Conservation (phyloP, 371 early-diverging fungal species). For the Encephalitozoon cuniculi region DNA sequence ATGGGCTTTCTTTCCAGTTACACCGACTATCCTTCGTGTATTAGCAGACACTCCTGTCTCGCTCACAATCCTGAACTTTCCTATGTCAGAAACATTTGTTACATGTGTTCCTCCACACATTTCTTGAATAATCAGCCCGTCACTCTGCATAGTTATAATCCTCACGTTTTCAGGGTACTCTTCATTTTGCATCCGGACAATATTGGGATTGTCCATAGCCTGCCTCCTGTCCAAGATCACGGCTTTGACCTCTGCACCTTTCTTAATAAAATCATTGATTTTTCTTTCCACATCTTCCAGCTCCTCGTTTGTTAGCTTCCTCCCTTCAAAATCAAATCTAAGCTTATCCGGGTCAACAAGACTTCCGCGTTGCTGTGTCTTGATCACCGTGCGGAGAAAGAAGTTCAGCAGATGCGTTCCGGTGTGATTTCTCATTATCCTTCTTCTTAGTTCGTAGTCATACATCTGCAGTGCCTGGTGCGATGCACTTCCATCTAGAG, state of each 20-base stretch:
- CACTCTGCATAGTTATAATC: constrained; percentile 68
- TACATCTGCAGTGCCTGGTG: constrained; percentile 69
- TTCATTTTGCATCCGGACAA: constrained; percentile 75
- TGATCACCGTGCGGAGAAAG: constrained; percentile 70
- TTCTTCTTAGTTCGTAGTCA: constrained; percentile 72
- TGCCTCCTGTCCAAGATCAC: constrained; percentile 78
- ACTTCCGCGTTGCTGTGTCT: constrained; percentile 80
- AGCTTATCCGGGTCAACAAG: constrained; percentile 88
- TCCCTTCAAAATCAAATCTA: constrained; percentile 84
- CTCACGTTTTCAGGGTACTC: constrained; percentile 66
- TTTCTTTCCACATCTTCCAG: constrained; percentile 72
- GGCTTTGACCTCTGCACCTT: constrained; percentile 71
- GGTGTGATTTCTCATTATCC: constrained; percentile 88
- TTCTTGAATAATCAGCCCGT: constrained; percentile 75
- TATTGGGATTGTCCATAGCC: constrained; percentile 85
- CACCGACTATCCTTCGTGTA: constrained; percentile 85
- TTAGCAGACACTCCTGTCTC: constrained; percentile 89
- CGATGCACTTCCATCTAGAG: constrained; percentile 68
- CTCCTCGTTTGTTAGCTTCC: constrained; percentile 70
- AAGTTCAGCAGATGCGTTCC: constrained; percentile 91
- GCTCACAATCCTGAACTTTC: constrained; percentile 74
- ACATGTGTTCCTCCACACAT: constrained; percentile 99
- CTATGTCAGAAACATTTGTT: constrained; percentile 76
- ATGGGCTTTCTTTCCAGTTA: constrained; percentile 67
- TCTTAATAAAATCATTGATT: constrained; percentile 69